Base-by-base conservation (phyloP, 345 rosid genomes). In the Erodium maritimum region DNA sequence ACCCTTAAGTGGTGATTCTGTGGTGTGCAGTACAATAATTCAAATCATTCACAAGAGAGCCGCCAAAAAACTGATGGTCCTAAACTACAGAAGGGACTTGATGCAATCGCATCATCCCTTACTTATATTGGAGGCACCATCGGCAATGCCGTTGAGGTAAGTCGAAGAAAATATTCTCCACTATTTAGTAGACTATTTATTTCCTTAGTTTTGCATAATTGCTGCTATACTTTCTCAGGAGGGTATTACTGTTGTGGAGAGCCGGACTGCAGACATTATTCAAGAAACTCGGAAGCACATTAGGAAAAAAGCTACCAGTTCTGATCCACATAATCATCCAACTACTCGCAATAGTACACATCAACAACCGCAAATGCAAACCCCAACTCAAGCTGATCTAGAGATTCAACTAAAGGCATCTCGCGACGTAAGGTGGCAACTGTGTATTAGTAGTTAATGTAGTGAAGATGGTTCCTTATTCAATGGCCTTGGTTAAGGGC, bases 351-450 rank as follows among this genome's bases (percentile, higher is more conserved):
- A 24, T 34, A 57, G 50, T 29, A 37, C 71, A 50, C 52, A 58
- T 48, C 73, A 73, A 52, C 80, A 78, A 20, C 70, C 73, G n/a
- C 73, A 71, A 60, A 64, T 55, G 53, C 81, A 72, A 65, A 52
- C 72, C 16, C 74, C 67, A 21, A 57, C 58, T 61, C 85, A 79
- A 76, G 64, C 77, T 19, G 95, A 91, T 67, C 87, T 75, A 60
- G 99, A 87, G 57, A 82, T 84, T 77, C 99, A 91, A 71, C 84
- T 94, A 78, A 94, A 94, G 86, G 99, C 99, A 63, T 90, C 99
- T 61, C 97, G 99, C 70, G 99, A 94, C 65, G 97, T 94, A 77
- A 88, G 95, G 84, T 80, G 84, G 75, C 84, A 77, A 75, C 72
- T 69, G 80, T 65, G 77, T 75, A 67, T 62, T 56, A 74, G 59